Base-by-base conservation (phyloP, 148 eudicot genomes). In the Heliosperma pusillum region DNA sequence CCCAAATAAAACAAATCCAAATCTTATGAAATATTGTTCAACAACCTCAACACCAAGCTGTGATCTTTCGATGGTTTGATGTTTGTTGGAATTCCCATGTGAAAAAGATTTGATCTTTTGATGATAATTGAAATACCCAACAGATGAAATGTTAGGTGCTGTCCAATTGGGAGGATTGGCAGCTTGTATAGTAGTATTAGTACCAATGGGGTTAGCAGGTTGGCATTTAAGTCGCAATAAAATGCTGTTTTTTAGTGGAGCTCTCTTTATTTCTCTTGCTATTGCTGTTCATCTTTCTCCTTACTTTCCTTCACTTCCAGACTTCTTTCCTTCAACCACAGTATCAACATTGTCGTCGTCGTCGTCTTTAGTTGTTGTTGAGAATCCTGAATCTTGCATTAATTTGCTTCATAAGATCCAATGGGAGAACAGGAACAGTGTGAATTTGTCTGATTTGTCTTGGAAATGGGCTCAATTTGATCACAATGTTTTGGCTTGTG, bases 141-240 rank as follows among this genome's bases (percentile, higher is more conserved):
- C n/a, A n/a, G 76, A 73, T 22, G 15, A 77, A 30, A 88, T 94
- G 96, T 70, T 91, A 22, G 97, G 91, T 75, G 93, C 98, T 76
- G 88, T 94, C 79, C 98, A 91, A 76, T 83, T 91, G 22, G 98
- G 98, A 47, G 69, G 79, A 66, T 72, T 90, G 89, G 98, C 96
- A 77, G 98, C 98, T 74, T 88, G 86, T 29, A 45, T 92, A 0
- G 98, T 94, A 6, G 82, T 94, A 5, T 82, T 94, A 56, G 97
- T 94, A 44, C 98, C 98, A 40, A 90, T 94, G 96, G 96, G 87
- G 4, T 85, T 94, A 86, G 98, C 98, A 4, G 98, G 98, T 0
- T 94, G 87, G 88, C 97, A 91, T 74, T 85, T 94, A 33, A 94
- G 98, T 75, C 96, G 98, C 66, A 91, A 94, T 78, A 94, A 92